Evolutionary conservation across 1,284 basidiomycete genomes (phyloP).

Genomic region (Ganoderma leucocontextum): DNA sequence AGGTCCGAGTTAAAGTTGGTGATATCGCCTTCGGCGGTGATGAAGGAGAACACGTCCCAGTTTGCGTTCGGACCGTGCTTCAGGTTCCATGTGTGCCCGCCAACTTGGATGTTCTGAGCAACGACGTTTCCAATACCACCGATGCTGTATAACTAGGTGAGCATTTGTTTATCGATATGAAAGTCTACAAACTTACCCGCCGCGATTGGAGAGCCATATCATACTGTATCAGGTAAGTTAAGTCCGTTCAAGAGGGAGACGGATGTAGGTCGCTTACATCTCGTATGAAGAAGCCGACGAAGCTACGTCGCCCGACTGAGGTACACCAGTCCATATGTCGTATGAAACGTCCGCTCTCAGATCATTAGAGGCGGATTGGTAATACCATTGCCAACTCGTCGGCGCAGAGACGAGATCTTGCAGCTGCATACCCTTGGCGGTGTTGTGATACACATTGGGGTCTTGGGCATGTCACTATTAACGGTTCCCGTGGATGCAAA

Average conservation of each 20-base stretch:
- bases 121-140: constrained; percentile 62
- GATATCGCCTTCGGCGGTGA: constrained; percentile 57
- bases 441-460: constrained; percentile 54
- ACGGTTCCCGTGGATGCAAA: neutral
- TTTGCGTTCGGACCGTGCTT: constrained; percentile 63
- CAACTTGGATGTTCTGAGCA: constrained; percentile 53
- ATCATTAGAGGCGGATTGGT: constrained; percentile 53
- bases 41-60: constrained; percentile 67
- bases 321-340: constrained; percentile 62
- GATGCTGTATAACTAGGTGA: constrained; percentile 44
- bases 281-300: constrained; percentile 59
- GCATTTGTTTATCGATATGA: neutral
- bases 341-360: constrained; percentile 68
- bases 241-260: too few relatives aligned
- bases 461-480: constrained; percentile 24
- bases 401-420: constrained; percentile 53
- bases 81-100: constrained; percentile 62
- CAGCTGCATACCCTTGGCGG: constrained; percentile 58
- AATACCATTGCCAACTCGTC: constrained; percentile 60
- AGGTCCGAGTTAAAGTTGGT: constrained; percentile 61
- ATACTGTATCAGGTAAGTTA: constrained; percentile 47
- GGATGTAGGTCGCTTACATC: constrained; percentile 48
- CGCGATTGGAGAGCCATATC: constrained; percentile 69
- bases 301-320: constrained; percentile 54
- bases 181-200: constrained; percentile 50